phyloP scores from a whole-genome alignment of 371 early-diverging fungal species.

The Blyttiomyces sp. region DNA sequence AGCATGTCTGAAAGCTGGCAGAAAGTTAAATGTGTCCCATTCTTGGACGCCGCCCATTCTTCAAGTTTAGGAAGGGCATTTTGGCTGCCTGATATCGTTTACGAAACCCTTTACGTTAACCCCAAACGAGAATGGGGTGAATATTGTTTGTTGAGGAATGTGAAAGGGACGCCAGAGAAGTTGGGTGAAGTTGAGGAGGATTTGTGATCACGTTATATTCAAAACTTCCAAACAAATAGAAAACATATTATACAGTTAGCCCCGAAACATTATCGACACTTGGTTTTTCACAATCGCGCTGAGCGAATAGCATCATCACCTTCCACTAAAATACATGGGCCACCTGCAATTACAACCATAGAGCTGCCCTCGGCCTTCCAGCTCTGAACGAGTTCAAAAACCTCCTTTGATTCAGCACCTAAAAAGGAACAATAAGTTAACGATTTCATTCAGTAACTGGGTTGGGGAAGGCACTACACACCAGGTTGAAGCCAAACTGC shows the following conservation, averaged over 20 bases:
- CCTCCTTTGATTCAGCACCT: slow-evolving; percentile 47
- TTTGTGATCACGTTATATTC: background rate
- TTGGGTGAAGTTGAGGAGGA: background rate
- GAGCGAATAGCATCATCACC: slow-evolving; percentile 36
- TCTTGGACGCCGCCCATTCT: slow-evolving; percentile 56
- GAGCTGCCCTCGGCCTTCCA: slow-evolving; percentile 49
- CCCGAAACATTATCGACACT: background rate
- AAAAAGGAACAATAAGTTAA: no score
- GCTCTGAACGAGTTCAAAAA: slow-evolving; percentile 31
- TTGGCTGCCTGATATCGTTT: slow-evolving; percentile 45
- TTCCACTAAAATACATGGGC: slow-evolving; percentile 70
- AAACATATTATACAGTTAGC: background rate
- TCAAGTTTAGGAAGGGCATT: slow-evolving; percentile 50
- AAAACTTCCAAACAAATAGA: background rate
- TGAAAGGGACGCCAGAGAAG: background rate
- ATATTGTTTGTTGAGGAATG: slow-evolving; percentile 56
- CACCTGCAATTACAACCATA: slow-evolving; percentile 61
- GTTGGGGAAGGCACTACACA: slow-evolving; percentile 59
- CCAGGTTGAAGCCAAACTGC: slow-evolving; percentile 84
- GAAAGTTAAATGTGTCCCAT: slow-evolving; percentile 50
- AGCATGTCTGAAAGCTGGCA: slow-evolving; percentile 55
- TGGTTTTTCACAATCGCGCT: background rate
- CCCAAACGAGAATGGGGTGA: slow-evolving; percentile 52
- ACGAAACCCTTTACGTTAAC: background rate
- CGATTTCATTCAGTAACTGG: no score